These are phyloP conservation scores for Coemansia sp. DNA, from an alignment of 192 early-diverging fungal genomes.

Conservation along the genomic window DNA sequence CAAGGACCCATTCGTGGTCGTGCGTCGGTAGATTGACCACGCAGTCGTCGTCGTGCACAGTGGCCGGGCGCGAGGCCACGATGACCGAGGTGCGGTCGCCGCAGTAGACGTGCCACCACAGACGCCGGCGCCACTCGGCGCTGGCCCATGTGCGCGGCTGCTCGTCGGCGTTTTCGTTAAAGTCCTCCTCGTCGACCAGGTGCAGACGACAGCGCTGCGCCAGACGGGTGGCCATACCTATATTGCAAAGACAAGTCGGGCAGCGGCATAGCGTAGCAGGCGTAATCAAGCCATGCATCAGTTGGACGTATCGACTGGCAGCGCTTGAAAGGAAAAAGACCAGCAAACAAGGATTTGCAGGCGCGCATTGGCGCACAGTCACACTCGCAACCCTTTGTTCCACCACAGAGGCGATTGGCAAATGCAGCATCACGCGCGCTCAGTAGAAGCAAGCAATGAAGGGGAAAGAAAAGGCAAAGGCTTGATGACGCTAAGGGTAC, in stretches of 20 bases:
- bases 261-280: neutral
- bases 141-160: constrained; percentile 32
- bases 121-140: constrained; percentile 49
- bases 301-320: too few species aligned
- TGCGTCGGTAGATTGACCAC: constrained; percentile 46
- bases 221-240: constrained; percentile 49
- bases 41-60: constrained; percentile 50
- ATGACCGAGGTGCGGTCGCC: constrained; percentile 51
- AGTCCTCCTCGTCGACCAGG: constrained; percentile 50
- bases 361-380: neutral
- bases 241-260: neutral
- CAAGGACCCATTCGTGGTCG: constrained; percentile 47
- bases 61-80: constrained; percentile 49
- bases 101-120: constrained; percentile 51
- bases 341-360: too few species aligned
- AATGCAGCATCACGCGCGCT: constrained; percentile 1
- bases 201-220: constrained; percentile 51
- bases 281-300: constrained; percentile 7
- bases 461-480: neutral
- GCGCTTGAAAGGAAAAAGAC: neutral
- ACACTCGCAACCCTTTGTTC: too few species aligned
- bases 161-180: constrained; percentile 46
- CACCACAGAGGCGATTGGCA: neutral
- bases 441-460: neutral
- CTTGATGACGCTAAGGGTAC: too few species aligned